Percentiles rank a stretch among this genome's conserved stretches.
Evolutionary conservation across 192 early-diverging fungal genomes (phyloP).

Genomic region (Backusella circina): DNA sequence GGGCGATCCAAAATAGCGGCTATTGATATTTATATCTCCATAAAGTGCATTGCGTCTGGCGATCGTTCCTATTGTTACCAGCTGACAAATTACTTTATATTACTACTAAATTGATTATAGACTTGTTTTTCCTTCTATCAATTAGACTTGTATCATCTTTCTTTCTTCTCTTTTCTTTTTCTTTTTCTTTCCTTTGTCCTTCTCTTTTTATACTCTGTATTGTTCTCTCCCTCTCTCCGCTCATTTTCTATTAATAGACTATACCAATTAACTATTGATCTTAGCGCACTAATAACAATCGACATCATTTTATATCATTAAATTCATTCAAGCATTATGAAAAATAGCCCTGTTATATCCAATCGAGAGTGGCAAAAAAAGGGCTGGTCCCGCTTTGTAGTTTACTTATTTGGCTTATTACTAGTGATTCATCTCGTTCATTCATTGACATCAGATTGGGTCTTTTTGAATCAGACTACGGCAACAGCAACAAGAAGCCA

Average conservation of each 20-base stretch:
- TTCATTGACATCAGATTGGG: not conserved
- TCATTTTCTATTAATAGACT: slow-evolving; percentile 14
- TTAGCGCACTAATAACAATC: not conserved
- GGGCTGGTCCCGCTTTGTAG: slow-evolving; percentile 2
- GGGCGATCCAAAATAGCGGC: not conserved
- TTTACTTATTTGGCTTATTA: not conserved
- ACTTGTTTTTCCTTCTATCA: slow-evolving; percentile 36
- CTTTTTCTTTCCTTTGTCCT: slow-evolving; percentile 66
- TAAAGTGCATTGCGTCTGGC: not conserved
- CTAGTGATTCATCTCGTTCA: not conserved
- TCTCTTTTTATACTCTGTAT: slow-evolving; percentile 8
- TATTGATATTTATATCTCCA: not conserved
- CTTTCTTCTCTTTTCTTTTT: slow-evolving; percentile 76
- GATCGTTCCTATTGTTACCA: not conserved
- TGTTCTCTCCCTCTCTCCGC: slow-evolving; percentile 10
- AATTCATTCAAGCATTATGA: not conserved
- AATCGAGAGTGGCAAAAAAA: not conserved
- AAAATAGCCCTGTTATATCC: not conserved
- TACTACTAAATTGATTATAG: not conserved
- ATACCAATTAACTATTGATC: not conserved
- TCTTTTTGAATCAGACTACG: not conserved
- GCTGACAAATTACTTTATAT: not conserved
- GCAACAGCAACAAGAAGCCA: not conserved
- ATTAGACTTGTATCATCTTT: slow-evolving; percentile 52
- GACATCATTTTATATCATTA: not conserved